These are phyloP conservation scores for Curvularia hawaiiensis DNA, from an alignment of 2,329 filamentous ascomycete species.

Conservation along the genomic window DNA sequence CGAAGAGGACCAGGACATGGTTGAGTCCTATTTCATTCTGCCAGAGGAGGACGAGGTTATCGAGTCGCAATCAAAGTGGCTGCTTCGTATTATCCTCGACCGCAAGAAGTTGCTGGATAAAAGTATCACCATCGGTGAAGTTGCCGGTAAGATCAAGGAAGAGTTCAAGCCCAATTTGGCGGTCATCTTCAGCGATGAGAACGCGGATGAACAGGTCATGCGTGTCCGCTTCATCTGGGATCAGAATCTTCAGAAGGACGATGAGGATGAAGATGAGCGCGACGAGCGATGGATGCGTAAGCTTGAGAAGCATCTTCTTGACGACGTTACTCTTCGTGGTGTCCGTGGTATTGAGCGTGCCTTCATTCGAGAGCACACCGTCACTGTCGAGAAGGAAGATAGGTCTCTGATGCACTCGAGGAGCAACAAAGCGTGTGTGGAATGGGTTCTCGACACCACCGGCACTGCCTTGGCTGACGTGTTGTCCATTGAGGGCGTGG, in stretches of 20 bases:
- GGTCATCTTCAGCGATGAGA: conserved; percentile 97
- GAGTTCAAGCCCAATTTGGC: conserved; percentile 77
- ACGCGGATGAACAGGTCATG: conserved; percentile 92
- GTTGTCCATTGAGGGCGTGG: conserved; percentile 84
- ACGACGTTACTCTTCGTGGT: conserved; percentile 88
- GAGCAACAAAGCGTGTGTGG: conserved; percentile 75
- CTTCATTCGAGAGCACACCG: conserved; percentile 71
- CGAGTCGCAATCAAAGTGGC: conserved; percentile 83
- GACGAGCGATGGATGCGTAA: conserved; percentile 79
- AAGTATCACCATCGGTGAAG: conserved; percentile 87
- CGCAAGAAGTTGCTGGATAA: conserved; percentile 96
- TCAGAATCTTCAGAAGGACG: conserved; percentile 63
- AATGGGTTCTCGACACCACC: conserved; percentile 96
- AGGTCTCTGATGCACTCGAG: conserved; percentile 77
- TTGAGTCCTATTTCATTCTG: conserved; percentile 95
- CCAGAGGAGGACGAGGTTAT: conserved; percentile 72
- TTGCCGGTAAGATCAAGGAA: conserved; percentile 86
- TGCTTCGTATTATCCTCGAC: conserved; percentile 90
- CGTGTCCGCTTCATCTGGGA: conserved; percentile 81
- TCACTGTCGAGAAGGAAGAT: conserved; percentile 66
- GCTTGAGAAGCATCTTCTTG: conserved; percentile 87
- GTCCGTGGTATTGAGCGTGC: conserved; percentile 87
- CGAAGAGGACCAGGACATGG: conserved; percentile 86
- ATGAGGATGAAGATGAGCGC: conserved; percentile 78
- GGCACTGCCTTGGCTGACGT: conserved; percentile 87